Evolutionary conservation across 768 basidiomycete species (phyloP).

Genomic region (Mycena polygramma): DNA sequence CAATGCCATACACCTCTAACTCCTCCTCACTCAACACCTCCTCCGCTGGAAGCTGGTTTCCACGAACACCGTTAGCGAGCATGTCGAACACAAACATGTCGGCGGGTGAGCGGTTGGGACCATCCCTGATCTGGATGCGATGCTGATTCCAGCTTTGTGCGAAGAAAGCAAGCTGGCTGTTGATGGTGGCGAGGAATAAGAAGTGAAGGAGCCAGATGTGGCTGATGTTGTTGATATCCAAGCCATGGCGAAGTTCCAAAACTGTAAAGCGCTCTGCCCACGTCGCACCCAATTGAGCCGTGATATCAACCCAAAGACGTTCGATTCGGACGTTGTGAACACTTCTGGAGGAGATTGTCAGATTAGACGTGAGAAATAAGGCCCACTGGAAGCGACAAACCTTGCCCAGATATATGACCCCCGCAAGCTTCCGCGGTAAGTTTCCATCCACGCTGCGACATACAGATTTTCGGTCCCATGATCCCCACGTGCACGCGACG

Average conservation of each 20-base stretch:
- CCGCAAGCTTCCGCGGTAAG: neutral
- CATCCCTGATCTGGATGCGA: too few species aligned
- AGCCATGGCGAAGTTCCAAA: neutral
- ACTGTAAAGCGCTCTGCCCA: neutral
- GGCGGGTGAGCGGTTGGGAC: too few species aligned
- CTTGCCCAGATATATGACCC: neutral
- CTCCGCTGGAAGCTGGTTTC: too few species aligned
- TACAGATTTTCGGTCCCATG: neutral
- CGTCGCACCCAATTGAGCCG: neutral
- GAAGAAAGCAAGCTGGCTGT: too few species aligned
- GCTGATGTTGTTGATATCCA: conserved; percentile 3
- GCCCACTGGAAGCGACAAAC: neutral
- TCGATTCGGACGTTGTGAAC: conserved; percentile 4
- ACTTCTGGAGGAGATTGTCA: neutral
- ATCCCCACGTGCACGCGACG: neutral
- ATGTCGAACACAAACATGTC: too few species aligned
- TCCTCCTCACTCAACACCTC: too few species aligned
- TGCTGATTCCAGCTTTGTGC: too few species aligned
- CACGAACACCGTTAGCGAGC: too few species aligned
- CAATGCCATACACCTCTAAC: too few species aligned
- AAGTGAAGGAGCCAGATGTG: conserved; percentile 2
- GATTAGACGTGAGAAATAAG: neutral
- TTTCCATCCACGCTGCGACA: conserved; percentile 1
- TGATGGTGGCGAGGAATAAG: too few species aligned
- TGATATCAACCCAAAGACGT: conserved; percentile 4